Base-by-base conservation (phyloP, 345 rosid genomes). In the Gossypium stocksii region DNA sequence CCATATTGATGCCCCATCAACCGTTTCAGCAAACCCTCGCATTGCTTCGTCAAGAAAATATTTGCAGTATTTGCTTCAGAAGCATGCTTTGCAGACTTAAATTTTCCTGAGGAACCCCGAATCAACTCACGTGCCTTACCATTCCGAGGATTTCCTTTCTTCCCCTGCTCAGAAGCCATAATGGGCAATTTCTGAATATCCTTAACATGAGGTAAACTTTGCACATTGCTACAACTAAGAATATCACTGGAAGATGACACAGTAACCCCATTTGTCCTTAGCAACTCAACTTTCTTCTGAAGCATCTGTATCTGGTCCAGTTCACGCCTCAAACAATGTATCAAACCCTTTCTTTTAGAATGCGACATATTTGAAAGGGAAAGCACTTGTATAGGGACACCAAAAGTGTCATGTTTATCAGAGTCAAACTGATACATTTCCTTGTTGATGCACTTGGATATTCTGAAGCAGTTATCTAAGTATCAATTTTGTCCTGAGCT, bases 1-100 rank as follows among this genome's bases (percentile, higher is more conserved):
- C 87, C 86, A 83, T 75, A 89, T 56, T 86, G 90, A 82, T 95
- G 98, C 41, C 85, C 70, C 97, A 90, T 89, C 69, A 95, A 60
- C 43, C 91, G 88, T 67, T 84, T 86, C 74, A 95, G 72, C 58
- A 95, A 77, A 9, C 87, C 72, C 67, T 88, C 91, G 27, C 99
- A 93, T 77, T 91, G 92, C 84, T 93, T 95, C 98, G 91, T 84
- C 77, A 95, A 77, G 48, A 83, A 76, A 74, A 83, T 41, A 82
- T 85, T 87, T 53, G 87, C 51, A 25, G 88, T 74, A 73, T 70
- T 84, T 2, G 77, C 79, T 9, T 81, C 77, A 52, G 85, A 63
- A 73, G 79, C 48, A 70, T 79, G 86, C 72, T 82, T 89, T 2
- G 81, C 78, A 61, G 92, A 79, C 75, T 83, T 84, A 76, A 85